A percentile compares a stretch with the other conserved stretches of the same genome.
phyloP scores from a whole-genome alignment of 257 asterid species.

The Verbena officinalis region DNA sequence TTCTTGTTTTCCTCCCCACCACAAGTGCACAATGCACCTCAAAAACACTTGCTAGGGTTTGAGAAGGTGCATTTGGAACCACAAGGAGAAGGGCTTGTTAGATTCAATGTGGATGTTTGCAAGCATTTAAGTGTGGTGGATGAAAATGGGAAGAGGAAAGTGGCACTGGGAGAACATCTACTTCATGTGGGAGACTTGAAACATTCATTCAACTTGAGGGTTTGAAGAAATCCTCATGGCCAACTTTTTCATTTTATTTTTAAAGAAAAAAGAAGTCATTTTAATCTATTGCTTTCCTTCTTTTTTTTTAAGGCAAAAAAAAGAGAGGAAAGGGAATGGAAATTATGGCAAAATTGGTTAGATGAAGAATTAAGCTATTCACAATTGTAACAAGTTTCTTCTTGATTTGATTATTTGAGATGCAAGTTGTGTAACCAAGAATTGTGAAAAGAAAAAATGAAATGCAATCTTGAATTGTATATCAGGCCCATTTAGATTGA shows the following conservation, averaged over 20 bases:
- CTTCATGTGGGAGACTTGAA: constrained; percentile 63
- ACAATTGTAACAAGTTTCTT: constrained; percentile 31
- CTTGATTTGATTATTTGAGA: constrained; percentile 31
- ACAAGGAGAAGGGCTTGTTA: constrained; percentile 43
- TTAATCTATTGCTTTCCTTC: neutral
- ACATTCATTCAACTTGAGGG: constrained; percentile 44
- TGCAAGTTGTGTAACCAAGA: constrained; percentile 19
- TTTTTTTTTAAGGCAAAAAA: neutral
- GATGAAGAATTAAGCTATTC: neutral
- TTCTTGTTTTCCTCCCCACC: constrained; percentile 58
- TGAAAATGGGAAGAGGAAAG: constrained; percentile 53
- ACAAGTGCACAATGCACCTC: constrained; percentile 55
- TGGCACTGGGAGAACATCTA: constrained; percentile 60
- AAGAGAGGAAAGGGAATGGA: constrained; percentile 10
- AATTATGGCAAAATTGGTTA: constrained; percentile 10
- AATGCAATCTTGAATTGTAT: neutral
- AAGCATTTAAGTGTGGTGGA: constrained; percentile 71
- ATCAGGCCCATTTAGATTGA: no score
- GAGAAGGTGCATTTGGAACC: constrained; percentile 50
- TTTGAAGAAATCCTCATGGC: constrained; percentile 31
- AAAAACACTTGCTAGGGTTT: constrained; percentile 55
- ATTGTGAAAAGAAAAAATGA: constrained; percentile 20
- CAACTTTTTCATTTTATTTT: neutral
- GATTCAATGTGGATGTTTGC: constrained; percentile 61
- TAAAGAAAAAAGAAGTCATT: neutral